Evolutionary conservation across 2,329 filamentous ascomycete species (phyloP).

Genomic region (Lizonia empirigonia): DNA sequence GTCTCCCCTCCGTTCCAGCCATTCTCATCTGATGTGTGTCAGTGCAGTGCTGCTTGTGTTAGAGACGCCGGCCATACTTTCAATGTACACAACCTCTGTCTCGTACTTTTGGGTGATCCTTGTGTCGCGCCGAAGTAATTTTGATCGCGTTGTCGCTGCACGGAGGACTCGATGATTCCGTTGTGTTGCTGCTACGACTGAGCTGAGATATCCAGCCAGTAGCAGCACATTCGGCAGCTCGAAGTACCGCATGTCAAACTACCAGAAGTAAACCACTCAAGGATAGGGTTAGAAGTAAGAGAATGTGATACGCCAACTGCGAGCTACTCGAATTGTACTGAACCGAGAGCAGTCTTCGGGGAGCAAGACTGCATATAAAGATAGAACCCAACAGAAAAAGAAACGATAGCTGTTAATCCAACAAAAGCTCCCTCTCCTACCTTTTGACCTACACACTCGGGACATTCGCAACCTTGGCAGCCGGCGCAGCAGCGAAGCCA

Average conservation of each 20-base stretch:
- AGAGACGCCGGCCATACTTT: slow-evolving; percentile 28
- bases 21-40: slow-evolving; percentile 28
- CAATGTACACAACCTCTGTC: slow-evolving; percentile 41
- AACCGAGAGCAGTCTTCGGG: too few species aligned
- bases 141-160: slow-evolving; percentile 39
- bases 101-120: slow-evolving; percentile 37
- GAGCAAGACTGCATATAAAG: too few species aligned
- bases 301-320: too few species aligned
- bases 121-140: slow-evolving; percentile 30
- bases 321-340: too few species aligned
- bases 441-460: background rate
- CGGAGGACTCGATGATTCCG: slow-evolving; percentile 29
- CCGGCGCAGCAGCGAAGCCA: slow-evolving; percentile 4
- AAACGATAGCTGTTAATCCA: too few species aligned
- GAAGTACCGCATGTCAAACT: slow-evolving; percentile 7
- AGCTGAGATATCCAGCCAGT: background rate
- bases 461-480: background rate
- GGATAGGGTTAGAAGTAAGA: too few species aligned
- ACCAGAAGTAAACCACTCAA: too few species aligned
- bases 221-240: background rate
- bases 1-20: slow-evolving; percentile 28
- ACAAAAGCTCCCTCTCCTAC: background rate
- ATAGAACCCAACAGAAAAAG: too few species aligned
- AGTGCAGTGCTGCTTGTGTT: background rate
- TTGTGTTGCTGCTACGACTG: slow-evolving; percentile 10